phyloP scores from a whole-genome alignment of 768 basidiomycete species.

The Megacollybia marginata region DNA sequence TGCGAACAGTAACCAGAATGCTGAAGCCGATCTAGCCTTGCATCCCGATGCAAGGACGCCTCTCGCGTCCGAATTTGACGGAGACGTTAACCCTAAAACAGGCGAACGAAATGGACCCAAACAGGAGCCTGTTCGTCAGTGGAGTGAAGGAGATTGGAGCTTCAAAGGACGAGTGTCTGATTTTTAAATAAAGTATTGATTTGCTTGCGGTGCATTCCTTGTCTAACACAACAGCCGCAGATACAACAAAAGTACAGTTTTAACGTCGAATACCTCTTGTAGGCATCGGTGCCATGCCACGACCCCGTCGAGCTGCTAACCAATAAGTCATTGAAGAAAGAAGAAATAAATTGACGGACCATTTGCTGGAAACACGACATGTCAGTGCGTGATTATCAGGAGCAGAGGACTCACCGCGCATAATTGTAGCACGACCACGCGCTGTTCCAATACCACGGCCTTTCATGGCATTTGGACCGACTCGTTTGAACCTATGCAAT shows the following conservation, averaged over 20 bases:
- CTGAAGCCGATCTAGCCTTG: constrained; percentile 35
- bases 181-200: too few species aligned
- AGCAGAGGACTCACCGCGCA: constrained; percentile 67
- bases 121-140: constrained; percentile 65
- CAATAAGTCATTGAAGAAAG: constrained; percentile 11
- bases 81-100: constrained; percentile 72
- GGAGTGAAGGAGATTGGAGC: constrained; percentile 78
- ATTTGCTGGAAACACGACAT: constrained; percentile 49
- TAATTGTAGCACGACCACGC: constrained; percentile 96
- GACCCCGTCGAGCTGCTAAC: constrained; percentile 73
- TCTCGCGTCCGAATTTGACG: constrained; percentile 64
- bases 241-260: constrained; percentile 11
- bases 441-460: constrained; percentile 99
- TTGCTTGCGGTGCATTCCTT: not conserved
- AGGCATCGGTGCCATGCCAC: constrained; percentile 64
- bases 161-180: constrained; percentile 86
- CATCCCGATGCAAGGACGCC: constrained; percentile 68
- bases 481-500: constrained; percentile 87
- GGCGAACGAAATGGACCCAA: constrained; percentile 88
- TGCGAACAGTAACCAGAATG: constrained; percentile 42
- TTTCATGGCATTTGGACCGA: constrained; percentile 96
- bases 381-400: constrained; percentile 9
- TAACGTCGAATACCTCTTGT: constrained; percentile 78
- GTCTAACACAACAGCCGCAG: too few species aligned
- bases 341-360: constrained; percentile 31